Evolutionary conservation across 1,284 basidiomycete genomes (phyloP), one percentile per base, ranked within the genome.

Genomic region (Bjerkandera adusta): DNA sequence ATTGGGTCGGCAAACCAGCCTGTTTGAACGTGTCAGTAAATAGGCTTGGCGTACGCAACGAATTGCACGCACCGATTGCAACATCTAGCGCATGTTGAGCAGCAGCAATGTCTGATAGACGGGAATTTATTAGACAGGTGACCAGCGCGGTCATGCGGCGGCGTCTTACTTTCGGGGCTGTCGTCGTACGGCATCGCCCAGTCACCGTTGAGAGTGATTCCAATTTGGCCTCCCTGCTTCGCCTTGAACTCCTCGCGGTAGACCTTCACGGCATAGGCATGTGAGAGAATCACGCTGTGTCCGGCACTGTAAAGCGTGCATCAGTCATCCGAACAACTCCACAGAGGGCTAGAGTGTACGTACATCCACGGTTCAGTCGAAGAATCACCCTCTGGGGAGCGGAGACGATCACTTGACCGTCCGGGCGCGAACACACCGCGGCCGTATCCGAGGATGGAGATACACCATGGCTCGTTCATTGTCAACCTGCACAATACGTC

Each of bases 391-490:
- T 79, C 76, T 1, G 67, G 56, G 18, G 75, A 81, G 40, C 74
- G 72, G 32, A 59, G 57, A 21, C 82, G 73, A 60, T 85, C 72
- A 59, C 78, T 83, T 45, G 79, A 79, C 46, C 82, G 72, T 21
- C 85, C 83, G n/a, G 83, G 82, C 1, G 83, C 83, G 54, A 84
- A 84, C 3, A 77, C 70, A 21, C 81, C 84, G 34, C 76, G 70
- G 21, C 77, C 80, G 57, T 85, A 83, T 2, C 87, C 86, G 26
- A 85, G 73, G 38, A 81, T 71, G n/a, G 85, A 75, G 45, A 83
- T 70, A 55, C 80, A 83, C 82, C 81, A 88, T 1, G 84, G 85
- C 67, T 89, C 85, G 61, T 89, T 89, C 63, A 85, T 65, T 0
- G 81, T 85, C 36, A 83, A 68, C 81, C 81, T 82, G 37, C 22